Conservation (phyloP, 2,329 filamentous ascomycete species). For the Macrophomina tecta region DNA sequence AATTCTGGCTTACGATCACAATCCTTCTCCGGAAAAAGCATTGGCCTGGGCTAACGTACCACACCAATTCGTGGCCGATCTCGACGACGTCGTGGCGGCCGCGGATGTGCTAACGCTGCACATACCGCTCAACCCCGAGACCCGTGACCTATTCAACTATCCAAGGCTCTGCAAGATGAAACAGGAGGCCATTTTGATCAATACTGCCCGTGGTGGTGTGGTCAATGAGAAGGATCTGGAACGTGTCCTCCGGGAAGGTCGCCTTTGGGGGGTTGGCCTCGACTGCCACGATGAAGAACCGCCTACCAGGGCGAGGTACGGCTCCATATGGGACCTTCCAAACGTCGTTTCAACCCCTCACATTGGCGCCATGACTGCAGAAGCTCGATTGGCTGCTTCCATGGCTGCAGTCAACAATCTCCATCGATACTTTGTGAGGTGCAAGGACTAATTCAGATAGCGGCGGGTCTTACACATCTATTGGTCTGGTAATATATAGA, state of each 20-base stretch:
- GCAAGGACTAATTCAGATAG: no score
- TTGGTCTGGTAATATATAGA: no score
- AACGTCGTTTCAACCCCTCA: constrained; percentile 59
- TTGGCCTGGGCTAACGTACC: constrained; percentile 34
- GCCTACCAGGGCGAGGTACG: constrained; percentile 46
- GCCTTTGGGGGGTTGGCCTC: constrained; percentile 54
- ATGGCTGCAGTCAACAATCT: constrained; percentile 44
- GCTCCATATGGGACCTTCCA: constrained; percentile 49
- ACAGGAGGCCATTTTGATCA: constrained; percentile 51
- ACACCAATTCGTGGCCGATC: constrained; percentile 33
- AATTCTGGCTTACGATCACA: constrained; percentile 49
- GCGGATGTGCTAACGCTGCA: constrained; percentile 36
- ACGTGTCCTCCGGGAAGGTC: constrained; percentile 47
- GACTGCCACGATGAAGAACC: constrained; percentile 59
- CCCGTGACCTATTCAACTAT: constrained; percentile 39
- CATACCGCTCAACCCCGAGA: constrained; percentile 34
- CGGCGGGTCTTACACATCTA: no score
- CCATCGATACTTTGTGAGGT: not conserved
- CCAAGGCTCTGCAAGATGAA: constrained; percentile 51
- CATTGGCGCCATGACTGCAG: constrained; percentile 53
- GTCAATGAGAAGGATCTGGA: constrained; percentile 57
- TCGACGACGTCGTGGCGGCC: constrained; percentile 30
- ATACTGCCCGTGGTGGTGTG: constrained; percentile 55
- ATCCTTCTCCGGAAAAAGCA: constrained; percentile 52
- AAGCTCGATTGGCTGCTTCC: constrained; percentile 46